A percentile compares a stretch with the other conserved stretches of the same genome.
phyloP scores from a whole-genome alignment of 331 rosid species.

The Pyrus hybrid region DNA sequence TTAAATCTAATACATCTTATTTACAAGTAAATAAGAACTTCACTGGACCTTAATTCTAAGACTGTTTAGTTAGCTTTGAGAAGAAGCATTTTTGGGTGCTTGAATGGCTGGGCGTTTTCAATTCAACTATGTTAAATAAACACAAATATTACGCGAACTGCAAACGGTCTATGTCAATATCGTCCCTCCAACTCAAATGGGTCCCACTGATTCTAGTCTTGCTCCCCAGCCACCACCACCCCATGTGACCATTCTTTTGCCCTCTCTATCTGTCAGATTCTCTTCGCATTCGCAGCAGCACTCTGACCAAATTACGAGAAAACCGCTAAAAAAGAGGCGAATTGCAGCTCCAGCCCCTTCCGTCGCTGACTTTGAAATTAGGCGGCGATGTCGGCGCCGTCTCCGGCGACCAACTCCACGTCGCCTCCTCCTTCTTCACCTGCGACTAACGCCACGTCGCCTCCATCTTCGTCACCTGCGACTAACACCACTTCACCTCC shows the following conservation, averaged over 20 bases:
- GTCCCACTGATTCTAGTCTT: background rate
- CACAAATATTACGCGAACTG: no score
- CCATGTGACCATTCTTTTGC: background rate
- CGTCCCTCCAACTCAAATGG: background rate
- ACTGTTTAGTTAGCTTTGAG: background rate
- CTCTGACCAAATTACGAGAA: no score
- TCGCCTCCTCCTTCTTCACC: background rate
- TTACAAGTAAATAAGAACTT: no score
- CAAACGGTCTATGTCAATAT: no score
- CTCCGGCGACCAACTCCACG: conserved; percentile 1
- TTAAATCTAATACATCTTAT: no score
- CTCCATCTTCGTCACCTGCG: background rate
- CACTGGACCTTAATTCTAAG: no score
- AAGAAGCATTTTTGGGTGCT: background rate
- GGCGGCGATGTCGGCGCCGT: conserved; percentile 11
- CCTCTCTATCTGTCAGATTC: background rate
- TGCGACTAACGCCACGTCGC: background rate
- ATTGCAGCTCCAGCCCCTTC: background rate
- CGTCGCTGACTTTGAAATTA: background rate
- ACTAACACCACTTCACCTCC: background rate
- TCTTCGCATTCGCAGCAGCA: background rate
- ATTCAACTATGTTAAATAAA: background rate
- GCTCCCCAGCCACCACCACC: background rate
- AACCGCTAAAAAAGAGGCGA: no score
- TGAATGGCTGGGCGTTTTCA: background rate